phyloP scores from a whole-genome alignment of 805 yeast species.

The Candida hungchunana region DNA sequence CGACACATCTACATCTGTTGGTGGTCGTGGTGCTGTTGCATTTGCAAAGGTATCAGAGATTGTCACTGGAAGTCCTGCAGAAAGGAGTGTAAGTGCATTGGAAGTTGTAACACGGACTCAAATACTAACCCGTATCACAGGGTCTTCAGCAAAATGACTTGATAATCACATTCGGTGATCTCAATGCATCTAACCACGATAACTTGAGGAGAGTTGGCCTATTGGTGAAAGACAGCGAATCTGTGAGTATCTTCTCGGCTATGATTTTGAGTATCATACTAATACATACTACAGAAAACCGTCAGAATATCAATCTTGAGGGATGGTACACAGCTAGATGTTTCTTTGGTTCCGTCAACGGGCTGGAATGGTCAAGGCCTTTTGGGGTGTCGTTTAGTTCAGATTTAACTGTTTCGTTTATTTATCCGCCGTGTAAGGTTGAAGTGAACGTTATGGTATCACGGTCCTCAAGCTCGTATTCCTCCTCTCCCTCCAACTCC shows the following conservation, averaged over 20 bases:
- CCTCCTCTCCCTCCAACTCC: conserved; percentile 91
- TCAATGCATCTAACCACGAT: conserved; percentile 54
- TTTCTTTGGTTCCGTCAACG: conserved; percentile 12
- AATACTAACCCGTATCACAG: conserved; percentile 17
- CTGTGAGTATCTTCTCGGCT: conserved; percentile 22
- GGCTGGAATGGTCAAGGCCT: conserved; percentile 30
- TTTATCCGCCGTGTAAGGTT: conserved; percentile 88
- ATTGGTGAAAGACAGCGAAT: conserved; percentile 38
- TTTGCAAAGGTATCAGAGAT: conserved; percentile 41
- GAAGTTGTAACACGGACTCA: neutral
- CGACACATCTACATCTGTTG: too few species aligned
- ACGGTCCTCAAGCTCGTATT: conserved; percentile 66
- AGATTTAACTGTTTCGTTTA: conserved; percentile 18
- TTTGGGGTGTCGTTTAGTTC: conserved; percentile 23
- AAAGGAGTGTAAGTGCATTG: conserved; percentile 7
- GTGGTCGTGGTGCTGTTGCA: conserved; percentile 32
- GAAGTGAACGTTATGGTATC: conserved; percentile 86
- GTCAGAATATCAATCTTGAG: conserved; percentile 3
- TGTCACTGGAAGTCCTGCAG: conserved; percentile 46
- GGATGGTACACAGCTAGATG: conserved; percentile 2
- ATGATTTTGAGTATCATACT: neutral
- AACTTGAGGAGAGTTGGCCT: conserved; percentile 41
- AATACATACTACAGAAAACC: neutral
- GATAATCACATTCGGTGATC: conserved; percentile 39
- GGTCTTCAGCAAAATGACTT: conserved; percentile 55